These are phyloP conservation scores for Neospermospora avenae DNA, from an alignment of 2,329 filamentous ascomycete species.

Conservation along the genomic window DNA sequence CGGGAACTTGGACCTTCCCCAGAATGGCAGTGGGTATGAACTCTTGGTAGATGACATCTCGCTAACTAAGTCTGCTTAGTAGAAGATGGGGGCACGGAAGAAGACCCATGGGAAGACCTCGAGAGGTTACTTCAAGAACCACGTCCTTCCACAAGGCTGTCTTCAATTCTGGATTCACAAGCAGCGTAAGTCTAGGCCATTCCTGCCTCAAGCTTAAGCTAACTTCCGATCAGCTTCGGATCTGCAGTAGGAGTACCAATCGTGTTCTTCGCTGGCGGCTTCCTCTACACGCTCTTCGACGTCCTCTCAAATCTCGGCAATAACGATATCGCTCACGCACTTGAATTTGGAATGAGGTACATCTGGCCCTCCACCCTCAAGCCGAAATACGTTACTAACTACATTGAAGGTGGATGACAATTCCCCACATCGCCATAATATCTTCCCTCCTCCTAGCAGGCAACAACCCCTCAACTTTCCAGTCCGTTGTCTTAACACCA, in stretches of 20 bases:
- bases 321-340: conserved; percentile 20
- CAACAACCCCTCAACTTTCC: conserved; percentile 18
- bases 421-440: conserved; percentile 19
- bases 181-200: neutral
- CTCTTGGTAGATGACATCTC: neutral
- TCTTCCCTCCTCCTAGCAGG: conserved; percentile 14
- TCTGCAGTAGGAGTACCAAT: conserved; percentile 23
- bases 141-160: neutral
- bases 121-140: neutral
- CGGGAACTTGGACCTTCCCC: conserved; percentile 13
- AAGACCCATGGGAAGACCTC: neutral
- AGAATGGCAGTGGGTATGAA: neutral
- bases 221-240: conserved; percentile 10
- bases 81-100: neutral
- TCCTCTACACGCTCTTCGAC: conserved; percentile 16
- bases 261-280: conserved; percentile 25
- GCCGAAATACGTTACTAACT: neutral
- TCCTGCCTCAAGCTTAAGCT: neutral
- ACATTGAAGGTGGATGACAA: conserved; percentile 18
- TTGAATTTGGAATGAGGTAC: conserved; percentile 16
- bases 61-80: neutral
- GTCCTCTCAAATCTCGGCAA: conserved; percentile 12
- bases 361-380: neutral
- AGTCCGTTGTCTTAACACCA: neutral
- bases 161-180: neutral